Conservation (phyloP, 2,329 filamentous ascomycete species). For the Cladophialophora bantiana region DNA sequence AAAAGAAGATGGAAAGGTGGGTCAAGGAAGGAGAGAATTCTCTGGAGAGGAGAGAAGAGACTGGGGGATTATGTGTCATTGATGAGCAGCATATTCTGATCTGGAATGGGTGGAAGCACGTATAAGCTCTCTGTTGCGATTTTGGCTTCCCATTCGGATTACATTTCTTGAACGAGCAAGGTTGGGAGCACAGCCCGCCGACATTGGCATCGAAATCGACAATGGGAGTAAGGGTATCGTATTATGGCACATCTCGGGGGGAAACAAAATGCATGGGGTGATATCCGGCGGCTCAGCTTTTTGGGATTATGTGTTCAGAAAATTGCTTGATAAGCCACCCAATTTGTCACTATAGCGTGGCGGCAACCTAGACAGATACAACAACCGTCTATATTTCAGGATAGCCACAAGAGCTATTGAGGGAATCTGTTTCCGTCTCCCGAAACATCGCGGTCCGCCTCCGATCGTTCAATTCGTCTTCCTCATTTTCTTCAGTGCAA, state of each 20-base stretch:
- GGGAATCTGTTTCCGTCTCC: background rate
- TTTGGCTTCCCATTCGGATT: background rate
- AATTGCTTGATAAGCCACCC: background rate
- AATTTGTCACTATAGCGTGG: background rate
- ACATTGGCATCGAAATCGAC: background rate
- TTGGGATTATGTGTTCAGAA: background rate
- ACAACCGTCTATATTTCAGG: background rate
- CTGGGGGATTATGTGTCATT: conserved; percentile 62
- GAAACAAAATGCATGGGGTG: background rate
- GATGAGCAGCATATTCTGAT: conserved; percentile 68
- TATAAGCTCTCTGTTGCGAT: conserved; percentile 45
- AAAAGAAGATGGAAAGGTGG: conserved; percentile 44
- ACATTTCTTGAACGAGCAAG: background rate
- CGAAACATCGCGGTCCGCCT: background rate
- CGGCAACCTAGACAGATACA: background rate
- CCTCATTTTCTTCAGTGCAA: background rate
- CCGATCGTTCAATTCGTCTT: background rate
- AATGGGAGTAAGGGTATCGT: background rate
- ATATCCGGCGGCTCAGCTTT: background rate
- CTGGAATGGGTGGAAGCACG: conserved; percentile 66
- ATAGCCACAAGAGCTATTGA: background rate
- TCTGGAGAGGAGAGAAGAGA: conserved; percentile 49
- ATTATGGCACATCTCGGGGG: background rate
- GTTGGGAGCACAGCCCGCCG: background rate
- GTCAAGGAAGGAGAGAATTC: conserved; percentile 31